Base-by-base conservation (phyloP, 140 eudicot genomes). In the Anethum foeniculum region DNA sequence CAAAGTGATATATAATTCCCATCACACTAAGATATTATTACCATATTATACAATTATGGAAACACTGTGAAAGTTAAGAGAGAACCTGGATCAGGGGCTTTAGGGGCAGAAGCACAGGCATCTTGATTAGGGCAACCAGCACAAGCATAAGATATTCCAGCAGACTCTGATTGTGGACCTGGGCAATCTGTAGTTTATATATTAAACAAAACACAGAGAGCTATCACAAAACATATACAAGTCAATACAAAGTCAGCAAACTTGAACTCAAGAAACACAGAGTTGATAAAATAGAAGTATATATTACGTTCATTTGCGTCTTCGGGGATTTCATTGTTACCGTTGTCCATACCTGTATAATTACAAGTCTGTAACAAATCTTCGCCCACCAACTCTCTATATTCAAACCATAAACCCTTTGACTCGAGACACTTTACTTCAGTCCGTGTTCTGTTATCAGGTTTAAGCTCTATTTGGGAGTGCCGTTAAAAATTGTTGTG, bases 81-180 rank as follows among this genome's bases (percentile, higher is more conserved):
- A 5, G 25, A 19, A 92, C 97, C 96, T 82, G 97, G 94, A 77
- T 94, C 98, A 60, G 98, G 98, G 77, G 96, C 97, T 88, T 94
- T 94, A 38, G 98, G 98, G 69, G 98, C 98, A 51, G 98, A 81
- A 74, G 98, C 96, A 82, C 97, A 94, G 52, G 88, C 90, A 75
- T 92, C 90, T 79, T 94, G 98, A 85, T 94, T 94, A 49, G 98
- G 97, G 86, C 98, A 94, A 11, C 98, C 98, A 16, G 84, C 90
- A 51, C 97, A 94, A 3, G 93, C 86, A 69, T 92, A 96, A 1
- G 94, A 74, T 77, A 92, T 92, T 47, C 98, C 98, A 14, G 98
- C 98, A 75, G 90, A 86, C 67, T 92, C 97, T 4, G 98, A 83
- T 81, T 86, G 82, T 27, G 97, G 89, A 14, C 98, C 98, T 18